A percentile compares a stretch with the other conserved stretches of the same genome.
Conservation (phyloP, 176 grass and related monocot genomes). For the Cenchrus americanus region DNA sequence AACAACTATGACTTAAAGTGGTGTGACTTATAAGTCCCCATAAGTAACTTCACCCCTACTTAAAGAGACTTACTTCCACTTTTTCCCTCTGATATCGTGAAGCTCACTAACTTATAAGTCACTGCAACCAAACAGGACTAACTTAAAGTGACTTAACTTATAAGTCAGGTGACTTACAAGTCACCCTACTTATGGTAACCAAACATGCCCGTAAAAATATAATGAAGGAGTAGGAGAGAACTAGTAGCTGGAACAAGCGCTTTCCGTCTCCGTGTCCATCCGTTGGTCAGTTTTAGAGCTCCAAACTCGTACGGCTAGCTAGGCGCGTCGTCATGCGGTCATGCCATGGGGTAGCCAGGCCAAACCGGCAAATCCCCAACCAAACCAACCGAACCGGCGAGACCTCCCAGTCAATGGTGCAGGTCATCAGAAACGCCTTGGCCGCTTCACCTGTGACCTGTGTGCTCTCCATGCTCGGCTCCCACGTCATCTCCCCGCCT, state of each 20-base stretch:
- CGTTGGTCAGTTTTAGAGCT: background rate
- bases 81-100: no score
- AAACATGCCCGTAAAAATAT: no score
- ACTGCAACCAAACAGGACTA: no score
- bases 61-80: no score
- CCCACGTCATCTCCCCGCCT: background rate
- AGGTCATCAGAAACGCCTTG: constrained; percentile 58
- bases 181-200: no score
- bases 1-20: no score
- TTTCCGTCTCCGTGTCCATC: background rate
- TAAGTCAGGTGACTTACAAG: no score
- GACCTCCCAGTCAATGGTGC: constrained; percentile 51
- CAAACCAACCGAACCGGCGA: background rate
- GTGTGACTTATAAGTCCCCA: no score
- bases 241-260: background rate
- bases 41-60: no score
- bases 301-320: constrained; percentile 2
- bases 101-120: no score
- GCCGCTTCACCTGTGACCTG: background rate
- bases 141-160: no score
- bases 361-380: constrained; percentile 35
- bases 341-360: constrained; percentile 14
- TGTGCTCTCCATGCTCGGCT: background rate
- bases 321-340: background rate
- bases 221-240: background rate